A percentile compares a stretch with the other conserved stretches of the same genome.
phyloP scores from a whole-genome alignment of 345 rosid genomes.

The Populus nigra region DNA sequence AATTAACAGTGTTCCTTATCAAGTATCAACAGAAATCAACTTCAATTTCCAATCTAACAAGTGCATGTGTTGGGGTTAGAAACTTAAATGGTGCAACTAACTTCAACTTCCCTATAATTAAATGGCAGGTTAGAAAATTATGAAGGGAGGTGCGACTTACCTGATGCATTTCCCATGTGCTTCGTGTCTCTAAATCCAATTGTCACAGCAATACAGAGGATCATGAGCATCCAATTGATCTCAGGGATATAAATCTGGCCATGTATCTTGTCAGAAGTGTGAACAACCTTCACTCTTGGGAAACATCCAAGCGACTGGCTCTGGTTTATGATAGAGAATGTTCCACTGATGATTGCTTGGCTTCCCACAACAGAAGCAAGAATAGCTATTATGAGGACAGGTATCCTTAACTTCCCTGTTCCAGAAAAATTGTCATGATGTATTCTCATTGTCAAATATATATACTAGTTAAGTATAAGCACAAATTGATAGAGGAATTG shows the following conservation, averaged over 20 bases:
- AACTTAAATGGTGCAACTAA: background rate
- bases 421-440: slow-evolving; percentile 16
- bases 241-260: slow-evolving; percentile 99
- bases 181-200: slow-evolving; percentile 96
- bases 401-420: slow-evolving; percentile 74
- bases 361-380: slow-evolving; percentile 99
- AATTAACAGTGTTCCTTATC: background rate
- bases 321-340: slow-evolving; percentile 98
- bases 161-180: slow-evolving; percentile 97
- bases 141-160: slow-evolving; percentile 27
- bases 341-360: slow-evolving; percentile 98
- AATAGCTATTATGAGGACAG: slow-evolving; percentile 81
- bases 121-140: background rate
- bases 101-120: background rate
- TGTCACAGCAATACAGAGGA: slow-evolving; percentile 95
- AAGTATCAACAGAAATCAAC: background rate
- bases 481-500: background rate
- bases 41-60: background rate
- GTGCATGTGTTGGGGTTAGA: background rate
- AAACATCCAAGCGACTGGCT: slow-evolving; percentile 99
- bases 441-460: background rate
- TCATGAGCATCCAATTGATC: slow-evolving; percentile 97
- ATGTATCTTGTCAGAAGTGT: slow-evolving; percentile 95
- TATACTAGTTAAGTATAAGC: background rate
- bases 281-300: slow-evolving; percentile 95